Conservation (phyloP, 2,329 filamentous ascomycete species). For the Emergomyces pasteurianus region DNA sequence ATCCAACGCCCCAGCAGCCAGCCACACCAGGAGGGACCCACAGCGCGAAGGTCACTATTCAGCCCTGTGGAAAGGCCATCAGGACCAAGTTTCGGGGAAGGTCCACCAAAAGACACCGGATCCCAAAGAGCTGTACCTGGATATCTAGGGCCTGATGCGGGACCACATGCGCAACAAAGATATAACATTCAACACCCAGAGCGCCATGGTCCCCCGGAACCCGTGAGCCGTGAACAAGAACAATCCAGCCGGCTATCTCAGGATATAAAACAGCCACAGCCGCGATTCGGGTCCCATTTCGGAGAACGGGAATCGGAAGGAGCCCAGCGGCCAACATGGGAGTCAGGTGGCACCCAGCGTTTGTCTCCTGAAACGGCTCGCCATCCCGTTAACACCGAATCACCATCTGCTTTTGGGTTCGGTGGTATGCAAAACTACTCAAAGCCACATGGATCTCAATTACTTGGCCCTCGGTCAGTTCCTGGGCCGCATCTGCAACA, state of each 20-base stretch:
- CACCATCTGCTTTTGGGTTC: constrained; percentile 25
- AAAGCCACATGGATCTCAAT: constrained; percentile 30
- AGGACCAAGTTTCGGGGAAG: constrained; percentile 15
- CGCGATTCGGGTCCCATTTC: constrained; percentile 20
- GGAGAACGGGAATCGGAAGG: constrained; percentile 24
- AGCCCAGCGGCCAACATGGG: constrained; percentile 22
- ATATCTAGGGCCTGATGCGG: constrained; percentile 20
- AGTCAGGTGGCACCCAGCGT: constrained; percentile 27
- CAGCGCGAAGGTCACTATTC: constrained; percentile 22
- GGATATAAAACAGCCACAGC: constrained; percentile 20
- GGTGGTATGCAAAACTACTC: constrained; percentile 31
- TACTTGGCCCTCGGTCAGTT: constrained; percentile 22
- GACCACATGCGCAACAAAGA: constrained; percentile 17
- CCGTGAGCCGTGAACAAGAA: constrained; percentile 24
- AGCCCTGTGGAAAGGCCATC: constrained; percentile 22
- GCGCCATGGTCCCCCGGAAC: constrained; percentile 23
- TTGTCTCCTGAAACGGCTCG: constrained; percentile 28
- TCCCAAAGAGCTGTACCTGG: constrained; percentile 17
- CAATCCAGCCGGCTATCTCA: constrained; percentile 14
- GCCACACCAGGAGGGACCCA: constrained; percentile 26
- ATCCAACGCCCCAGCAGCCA: constrained; percentile 33
- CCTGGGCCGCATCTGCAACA: constrained; percentile 21
- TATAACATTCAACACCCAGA: constrained; percentile 25
- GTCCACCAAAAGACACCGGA: constrained; percentile 13
- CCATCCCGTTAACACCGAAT: constrained; percentile 19